These are phyloP conservation scores for Ascochyta clinopodiicola DNA, from an alignment of 2,329 filamentous ascomycete genomes.

Conservation along the genomic window DNA sequence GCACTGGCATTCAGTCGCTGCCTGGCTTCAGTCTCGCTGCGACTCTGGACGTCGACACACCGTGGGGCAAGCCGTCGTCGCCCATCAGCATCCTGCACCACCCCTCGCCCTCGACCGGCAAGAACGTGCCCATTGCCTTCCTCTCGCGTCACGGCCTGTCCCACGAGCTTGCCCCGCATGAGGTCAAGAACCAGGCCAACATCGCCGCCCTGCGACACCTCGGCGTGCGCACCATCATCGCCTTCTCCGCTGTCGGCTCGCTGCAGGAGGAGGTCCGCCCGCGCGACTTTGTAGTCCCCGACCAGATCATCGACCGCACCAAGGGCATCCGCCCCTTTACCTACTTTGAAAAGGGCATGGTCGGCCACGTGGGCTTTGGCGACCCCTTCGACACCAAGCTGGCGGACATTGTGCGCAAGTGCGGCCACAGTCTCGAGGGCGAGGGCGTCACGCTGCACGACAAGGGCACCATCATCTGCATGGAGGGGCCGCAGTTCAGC, in stretches of 20 bases:
- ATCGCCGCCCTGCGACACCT: slow-evolving; percentile 94
- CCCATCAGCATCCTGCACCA: slow-evolving; percentile 89
- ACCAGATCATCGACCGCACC: slow-evolving; percentile 96
- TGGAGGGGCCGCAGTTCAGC: slow-evolving; percentile 99
- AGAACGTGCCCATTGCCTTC: slow-evolving; percentile 77
- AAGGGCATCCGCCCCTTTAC: slow-evolving; percentile 95
- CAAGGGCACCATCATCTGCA: slow-evolving; percentile 85
- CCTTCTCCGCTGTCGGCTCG: slow-evolving; percentile 93
- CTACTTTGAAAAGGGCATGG: slow-evolving; percentile 91
- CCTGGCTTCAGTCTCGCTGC: slow-evolving; percentile 87
- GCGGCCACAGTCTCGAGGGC: slow-evolving; percentile 78
- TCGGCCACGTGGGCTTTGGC: slow-evolving; percentile 93
- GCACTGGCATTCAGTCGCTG: slow-evolving; percentile 88
- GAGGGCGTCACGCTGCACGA: slow-evolving; percentile 86
- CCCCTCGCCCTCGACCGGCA: slow-evolving; percentile 70
- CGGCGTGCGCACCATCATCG: slow-evolving; percentile 88
- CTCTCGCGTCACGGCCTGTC: slow-evolving; percentile 88
- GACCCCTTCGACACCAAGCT: slow-evolving; percentile 89
- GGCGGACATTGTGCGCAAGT: slow-evolving; percentile 76
- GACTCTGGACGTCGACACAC: slow-evolving; percentile 76
- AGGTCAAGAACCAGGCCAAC: slow-evolving; percentile 94
- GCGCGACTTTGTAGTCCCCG: slow-evolving; percentile 94
- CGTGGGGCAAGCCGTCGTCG: slow-evolving; percentile 83
- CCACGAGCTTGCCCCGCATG: slow-evolving; percentile 91
- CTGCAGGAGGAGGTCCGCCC: slow-evolving; percentile 92